These are phyloP conservation scores for Prunus armeniaca DNA, from an alignment of 306 rosid genomes.

Conservation along the genomic window DNA sequence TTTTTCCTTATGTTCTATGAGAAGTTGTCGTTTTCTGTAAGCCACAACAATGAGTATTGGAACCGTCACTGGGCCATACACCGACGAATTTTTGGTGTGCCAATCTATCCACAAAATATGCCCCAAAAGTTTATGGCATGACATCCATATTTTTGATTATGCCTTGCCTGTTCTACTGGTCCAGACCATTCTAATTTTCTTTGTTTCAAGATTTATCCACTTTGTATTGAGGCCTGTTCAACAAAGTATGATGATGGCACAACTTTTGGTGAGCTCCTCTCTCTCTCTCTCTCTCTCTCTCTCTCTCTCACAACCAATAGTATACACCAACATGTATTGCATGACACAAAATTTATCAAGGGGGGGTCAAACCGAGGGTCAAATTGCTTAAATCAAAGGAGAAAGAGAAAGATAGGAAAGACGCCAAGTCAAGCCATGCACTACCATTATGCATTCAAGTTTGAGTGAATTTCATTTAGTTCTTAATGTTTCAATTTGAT, in stretches of 20 bases:
- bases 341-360: no score
- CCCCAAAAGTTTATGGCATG: background rate
- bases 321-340: no score
- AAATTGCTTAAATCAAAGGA: no score
- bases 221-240: constrained; percentile 1
- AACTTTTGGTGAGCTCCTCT: background rate
- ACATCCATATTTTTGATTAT: background rate
- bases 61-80: background rate
- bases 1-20: no score
- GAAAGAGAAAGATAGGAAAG: no score
- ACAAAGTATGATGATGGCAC: constrained; percentile 1
- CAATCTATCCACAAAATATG: background rate
- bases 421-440: no score
- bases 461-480: no score
- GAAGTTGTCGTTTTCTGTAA: no score
- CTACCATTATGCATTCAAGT: no score
- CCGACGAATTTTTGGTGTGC: background rate
- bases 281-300: no score
- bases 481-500: background rate
- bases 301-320: no score
- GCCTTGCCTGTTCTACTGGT: background rate
- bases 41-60: background rate
- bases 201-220: background rate
- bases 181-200: background rate
- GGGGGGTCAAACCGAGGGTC: no score